Evolutionary conservation across 2,329 filamentous ascomycete genomes (phyloP).

Genomic region (Clarireedia paspali): DNA sequence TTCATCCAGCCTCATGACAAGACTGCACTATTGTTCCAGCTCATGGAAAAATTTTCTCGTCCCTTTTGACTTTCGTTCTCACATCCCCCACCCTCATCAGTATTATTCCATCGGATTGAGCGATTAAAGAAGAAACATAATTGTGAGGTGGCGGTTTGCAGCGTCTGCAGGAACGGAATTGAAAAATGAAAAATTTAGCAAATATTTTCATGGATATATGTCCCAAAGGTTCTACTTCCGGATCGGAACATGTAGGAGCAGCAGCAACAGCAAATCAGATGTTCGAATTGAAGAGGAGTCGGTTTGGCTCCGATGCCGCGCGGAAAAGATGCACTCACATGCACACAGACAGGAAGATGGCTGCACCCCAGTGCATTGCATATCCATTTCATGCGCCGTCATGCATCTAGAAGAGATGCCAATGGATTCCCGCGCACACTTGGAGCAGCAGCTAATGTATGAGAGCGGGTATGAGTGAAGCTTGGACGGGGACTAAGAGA

Average conservation of each 20-base stretch:
- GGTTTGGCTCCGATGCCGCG: too few species aligned
- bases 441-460: neutral
- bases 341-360: neutral
- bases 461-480: neutral
- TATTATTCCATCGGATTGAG: neutral
- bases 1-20: neutral
- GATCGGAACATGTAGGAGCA: conserved; percentile 1
- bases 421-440: neutral
- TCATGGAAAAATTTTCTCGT: neutral
- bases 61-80: neutral
- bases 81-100: neutral
- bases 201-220: conserved; percentile 8
- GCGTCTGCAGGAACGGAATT: conserved; percentile 1
- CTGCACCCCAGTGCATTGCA: neutral
- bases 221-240: neutral
- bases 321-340: neutral
- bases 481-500: neutral
- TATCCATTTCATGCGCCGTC: neutral
- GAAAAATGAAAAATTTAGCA: conserved; percentile 1
- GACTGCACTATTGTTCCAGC: neutral
- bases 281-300: too few species aligned
- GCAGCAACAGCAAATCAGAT: too few species aligned
- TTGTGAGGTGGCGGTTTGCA: neutral
- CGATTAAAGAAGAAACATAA: neutral
- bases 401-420: neutral